These are phyloP conservation scores for Fraxinus quadrangulata DNA, from an alignment of 257 asterid species.

Conservation along the genomic window DNA sequence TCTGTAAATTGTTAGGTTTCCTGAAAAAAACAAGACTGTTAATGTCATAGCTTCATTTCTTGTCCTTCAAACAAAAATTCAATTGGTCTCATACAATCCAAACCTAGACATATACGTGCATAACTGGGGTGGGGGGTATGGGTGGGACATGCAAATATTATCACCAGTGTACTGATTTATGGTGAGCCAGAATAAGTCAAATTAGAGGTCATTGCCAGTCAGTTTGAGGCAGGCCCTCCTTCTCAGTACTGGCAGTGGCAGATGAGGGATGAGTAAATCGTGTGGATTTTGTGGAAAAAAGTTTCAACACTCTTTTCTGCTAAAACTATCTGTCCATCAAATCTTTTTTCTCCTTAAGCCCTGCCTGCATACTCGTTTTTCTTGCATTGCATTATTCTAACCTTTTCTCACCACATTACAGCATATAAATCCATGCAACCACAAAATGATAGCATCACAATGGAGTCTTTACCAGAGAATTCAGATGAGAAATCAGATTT, in stretches of 20 bases:
- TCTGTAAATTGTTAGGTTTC: no score
- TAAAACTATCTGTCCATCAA: conserved; percentile 12
- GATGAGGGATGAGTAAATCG: conserved; percentile 21
- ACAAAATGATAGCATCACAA: not conserved
- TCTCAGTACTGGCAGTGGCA: conserved; percentile 6
- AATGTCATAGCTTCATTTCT: not conserved
- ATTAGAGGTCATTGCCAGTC: conserved; percentile 32
- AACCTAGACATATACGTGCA: not conserved
- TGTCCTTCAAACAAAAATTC: not conserved
- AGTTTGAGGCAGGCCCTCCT: conserved; percentile 38
- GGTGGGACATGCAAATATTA: no score
- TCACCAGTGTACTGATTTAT: conserved; percentile 18
- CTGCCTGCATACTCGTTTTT: not conserved
- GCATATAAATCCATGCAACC: conserved; percentile 26
- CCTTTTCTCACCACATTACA: not conserved
- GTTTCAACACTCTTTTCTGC: no score
- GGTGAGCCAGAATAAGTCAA: conserved; percentile 34
- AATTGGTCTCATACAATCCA: not conserved
- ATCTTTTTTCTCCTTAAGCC: not conserved
- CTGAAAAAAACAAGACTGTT: no score
- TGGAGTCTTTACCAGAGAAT: conserved; percentile 17
- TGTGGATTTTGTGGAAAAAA: conserved; percentile 10
- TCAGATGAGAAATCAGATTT: conserved; percentile 32
- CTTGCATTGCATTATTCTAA: conserved; percentile 9
- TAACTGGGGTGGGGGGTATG: no score